phyloP scores from a whole-genome alignment of 345 rosid species.

The Eucalyptus sp. region DNA sequence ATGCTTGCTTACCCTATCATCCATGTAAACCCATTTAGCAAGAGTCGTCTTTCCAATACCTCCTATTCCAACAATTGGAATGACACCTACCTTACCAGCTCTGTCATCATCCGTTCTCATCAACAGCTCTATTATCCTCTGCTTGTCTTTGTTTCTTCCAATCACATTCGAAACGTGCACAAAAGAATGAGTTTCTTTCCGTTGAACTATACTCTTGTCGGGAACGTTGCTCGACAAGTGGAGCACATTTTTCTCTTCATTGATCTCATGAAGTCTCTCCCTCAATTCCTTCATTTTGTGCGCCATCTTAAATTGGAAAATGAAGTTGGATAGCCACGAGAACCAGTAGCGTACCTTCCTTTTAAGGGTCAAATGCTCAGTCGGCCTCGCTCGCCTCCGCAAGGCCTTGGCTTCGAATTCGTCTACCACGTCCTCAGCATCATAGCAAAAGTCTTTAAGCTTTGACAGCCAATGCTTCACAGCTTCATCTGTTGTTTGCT shows the following conservation, averaged over 20 bases:
- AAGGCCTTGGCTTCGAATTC: neutral
- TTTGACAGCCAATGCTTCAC: neutral
- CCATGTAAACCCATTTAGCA: conserved; percentile 5
- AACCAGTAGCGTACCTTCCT: neutral
- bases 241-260: neutral
- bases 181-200: conserved; percentile 5
- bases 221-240: neutral
- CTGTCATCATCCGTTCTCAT: neutral
- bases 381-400: neutral
- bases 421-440: conserved; percentile 5
- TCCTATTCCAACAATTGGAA: conserved; percentile 11
- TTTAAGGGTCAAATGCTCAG: no score
- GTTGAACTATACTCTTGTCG: neutral
- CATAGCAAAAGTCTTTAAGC: conserved; percentile 2
- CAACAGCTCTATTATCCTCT: neutral
- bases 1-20: neutral
- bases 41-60: conserved; percentile 17
- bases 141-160: conserved; percentile 2
- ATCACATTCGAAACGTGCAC: neutral
- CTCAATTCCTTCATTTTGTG: neutral
- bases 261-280: neutral
- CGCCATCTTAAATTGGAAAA: neutral
- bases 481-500: neutral
- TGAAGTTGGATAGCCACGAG: neutral
- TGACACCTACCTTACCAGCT: neutral